Evolutionary conservation across 2,329 filamentous ascomycete species (phyloP).

Genomic region (Pseudogymnoascus sp.): DNA sequence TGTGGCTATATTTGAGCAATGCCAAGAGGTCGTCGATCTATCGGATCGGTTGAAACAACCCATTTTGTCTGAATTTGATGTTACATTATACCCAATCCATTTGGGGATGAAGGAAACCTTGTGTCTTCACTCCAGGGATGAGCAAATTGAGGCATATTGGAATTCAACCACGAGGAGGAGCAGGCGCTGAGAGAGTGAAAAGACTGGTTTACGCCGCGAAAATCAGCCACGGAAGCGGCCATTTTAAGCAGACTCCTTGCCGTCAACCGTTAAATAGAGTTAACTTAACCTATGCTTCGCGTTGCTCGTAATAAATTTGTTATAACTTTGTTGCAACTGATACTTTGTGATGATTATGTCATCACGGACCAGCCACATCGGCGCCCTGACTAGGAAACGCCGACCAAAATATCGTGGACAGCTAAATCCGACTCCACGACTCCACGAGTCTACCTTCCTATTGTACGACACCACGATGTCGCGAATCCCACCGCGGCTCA

Average conservation of each 20-base stretch:
- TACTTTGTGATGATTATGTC: background rate
- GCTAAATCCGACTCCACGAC: background rate
- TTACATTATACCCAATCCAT: background rate
- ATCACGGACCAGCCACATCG: background rate
- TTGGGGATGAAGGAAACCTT: background rate
- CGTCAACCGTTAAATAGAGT: background rate
- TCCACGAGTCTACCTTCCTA: background rate
- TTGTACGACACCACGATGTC: conserved; percentile 18
- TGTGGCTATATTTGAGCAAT: background rate
- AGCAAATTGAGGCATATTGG: background rate
- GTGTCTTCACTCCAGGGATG: background rate
- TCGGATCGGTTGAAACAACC: background rate
- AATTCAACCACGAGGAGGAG: background rate
- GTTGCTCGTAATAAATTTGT: background rate
- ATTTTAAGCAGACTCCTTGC: background rate
- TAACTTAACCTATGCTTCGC: background rate
- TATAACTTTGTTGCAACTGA: background rate
- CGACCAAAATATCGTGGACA: background rate
- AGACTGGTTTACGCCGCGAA: background rate
- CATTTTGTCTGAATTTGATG: background rate
- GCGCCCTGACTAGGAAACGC: background rate
- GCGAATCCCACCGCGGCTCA: conserved; percentile 18
- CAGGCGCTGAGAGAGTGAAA: background rate
- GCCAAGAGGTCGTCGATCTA: background rate
- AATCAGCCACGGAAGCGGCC: background rate